phyloP scores from a whole-genome alignment of 139 green algal species.

The Micromonas pusilla region DNA sequence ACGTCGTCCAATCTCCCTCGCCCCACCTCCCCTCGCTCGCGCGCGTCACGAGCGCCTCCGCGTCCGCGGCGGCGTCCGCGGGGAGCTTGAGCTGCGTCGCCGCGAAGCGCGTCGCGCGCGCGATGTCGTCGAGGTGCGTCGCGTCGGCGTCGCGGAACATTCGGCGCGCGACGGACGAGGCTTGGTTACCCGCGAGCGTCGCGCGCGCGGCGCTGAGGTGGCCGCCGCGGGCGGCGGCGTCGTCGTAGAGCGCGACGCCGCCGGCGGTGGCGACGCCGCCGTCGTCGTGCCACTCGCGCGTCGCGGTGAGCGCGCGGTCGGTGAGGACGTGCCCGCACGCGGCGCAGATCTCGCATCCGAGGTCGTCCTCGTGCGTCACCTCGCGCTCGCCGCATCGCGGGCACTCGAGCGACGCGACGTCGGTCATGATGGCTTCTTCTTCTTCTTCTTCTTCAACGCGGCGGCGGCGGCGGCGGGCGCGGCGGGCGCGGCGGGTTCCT shows the following conservation, averaged over 20 bases:
- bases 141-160: conserved; percentile 1
- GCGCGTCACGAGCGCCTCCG: neutral
- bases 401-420: no score
- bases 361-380: neutral
- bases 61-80: neutral
- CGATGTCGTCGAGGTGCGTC: conserved; percentile 7
- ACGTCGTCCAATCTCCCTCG: conserved; percentile 1
- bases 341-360: conserved; percentile 10
- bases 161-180: neutral
- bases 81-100: neutral
- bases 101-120: neutral
- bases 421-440: no score
- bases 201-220: conserved; percentile 1
- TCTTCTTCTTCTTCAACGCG: no score
- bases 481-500: no score
- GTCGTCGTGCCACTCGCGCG: conserved; percentile 2
- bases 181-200: neutral
- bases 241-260: neutral
- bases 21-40: conserved; percentile 14
- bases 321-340: neutral
- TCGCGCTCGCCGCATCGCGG: no score
- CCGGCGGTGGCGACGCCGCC: neutral
- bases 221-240: neutral
- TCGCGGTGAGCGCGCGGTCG: neutral
- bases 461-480: no score